Evolutionary conservation across 129 eudicot genomes (phyloP).

Genomic region (Tagetes erecta): DNA sequence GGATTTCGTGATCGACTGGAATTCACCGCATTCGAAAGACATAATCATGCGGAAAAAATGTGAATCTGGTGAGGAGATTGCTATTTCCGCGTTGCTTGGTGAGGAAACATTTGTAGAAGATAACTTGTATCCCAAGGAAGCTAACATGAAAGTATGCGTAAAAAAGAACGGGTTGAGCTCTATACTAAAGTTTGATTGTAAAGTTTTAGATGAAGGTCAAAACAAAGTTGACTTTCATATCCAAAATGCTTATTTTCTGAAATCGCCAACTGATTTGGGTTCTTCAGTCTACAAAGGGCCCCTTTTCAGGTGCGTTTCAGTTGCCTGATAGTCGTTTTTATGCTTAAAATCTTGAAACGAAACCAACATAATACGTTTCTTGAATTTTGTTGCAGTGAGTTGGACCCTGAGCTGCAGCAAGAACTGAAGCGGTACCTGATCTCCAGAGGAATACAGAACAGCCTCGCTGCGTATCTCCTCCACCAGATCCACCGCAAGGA

Average conservation of each 20-base stretch:
- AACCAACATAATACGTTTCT: background rate
- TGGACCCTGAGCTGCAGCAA: conserved; percentile 64
- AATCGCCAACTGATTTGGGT: conserved; percentile 41
- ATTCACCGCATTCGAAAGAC: conserved; percentile 63
- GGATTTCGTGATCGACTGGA: conserved; percentile 71
- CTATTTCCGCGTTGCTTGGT: conserved; percentile 80
- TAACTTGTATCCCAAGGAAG: conserved; percentile 49
- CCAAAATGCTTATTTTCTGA: conserved; percentile 48
- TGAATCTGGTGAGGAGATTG: conserved; percentile 82
- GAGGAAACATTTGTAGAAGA: conserved; percentile 44
- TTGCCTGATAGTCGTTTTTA: background rate
- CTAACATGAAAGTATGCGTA: conserved; percentile 69
- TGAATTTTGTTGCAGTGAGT: conserved; percentile 37
- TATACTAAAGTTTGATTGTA: conserved; percentile 81
- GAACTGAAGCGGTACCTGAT: conserved; percentile 68
- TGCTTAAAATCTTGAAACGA: background rate
- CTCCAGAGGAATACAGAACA: conserved; percentile 61
- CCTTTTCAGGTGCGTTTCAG: conserved; percentile 54
- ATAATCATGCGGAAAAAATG: conserved; percentile 59
- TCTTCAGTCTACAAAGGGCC: conserved; percentile 66
- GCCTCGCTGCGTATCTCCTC: conserved; percentile 55
- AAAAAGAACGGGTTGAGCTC: conserved; percentile 72
- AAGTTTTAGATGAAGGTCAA: conserved; percentile 42
- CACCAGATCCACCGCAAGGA: conserved; percentile 73
- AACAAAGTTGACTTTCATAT: conserved; percentile 48